A percentile compares a stretch with the other conserved stretches of the same genome.
These are phyloP conservation scores for Kwoniella shandongensis DNA, from an alignment of 768 basidiomycete species.

Conservation along the genomic window DNA sequence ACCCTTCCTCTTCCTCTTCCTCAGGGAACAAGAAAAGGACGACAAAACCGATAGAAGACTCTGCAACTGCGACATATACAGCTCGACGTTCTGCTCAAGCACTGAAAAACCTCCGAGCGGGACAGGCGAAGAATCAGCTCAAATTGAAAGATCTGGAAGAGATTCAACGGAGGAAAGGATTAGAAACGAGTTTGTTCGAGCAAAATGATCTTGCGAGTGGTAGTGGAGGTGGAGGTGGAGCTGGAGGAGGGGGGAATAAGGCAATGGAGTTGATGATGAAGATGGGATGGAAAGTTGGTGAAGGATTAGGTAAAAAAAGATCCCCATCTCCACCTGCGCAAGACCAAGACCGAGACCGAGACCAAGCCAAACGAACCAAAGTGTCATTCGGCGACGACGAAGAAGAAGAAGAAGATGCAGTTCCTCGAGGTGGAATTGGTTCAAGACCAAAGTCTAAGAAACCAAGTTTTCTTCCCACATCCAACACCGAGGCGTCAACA, in stretches of 20 bases:
- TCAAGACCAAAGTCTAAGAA: constrained; percentile 5
- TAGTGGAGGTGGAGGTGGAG: background rate
- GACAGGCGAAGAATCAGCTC: constrained; percentile 35
- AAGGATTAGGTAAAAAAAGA: constrained; percentile 45
- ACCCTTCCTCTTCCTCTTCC: constrained; percentile 9
- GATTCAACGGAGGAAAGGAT: constrained; percentile 36
- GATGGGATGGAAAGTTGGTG: constrained; percentile 54
- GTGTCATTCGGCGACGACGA: constrained; percentile 4
- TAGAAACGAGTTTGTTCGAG: constrained; percentile 47
- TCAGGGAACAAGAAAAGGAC: background rate
- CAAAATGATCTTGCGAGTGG: background rate
- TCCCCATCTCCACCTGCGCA: constrained; percentile 24
- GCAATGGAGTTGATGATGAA: constrained; percentile 53
- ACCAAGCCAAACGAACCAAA: constrained; percentile 17
- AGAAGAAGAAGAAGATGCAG: constrained; percentile 8
- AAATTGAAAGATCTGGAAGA: constrained; percentile 40
- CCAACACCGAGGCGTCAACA: background rate
- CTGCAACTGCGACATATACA: constrained; percentile 38
- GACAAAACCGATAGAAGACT: too few species aligned
- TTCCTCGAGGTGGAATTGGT: constrained; percentile 37
- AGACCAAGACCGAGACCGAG: background rate
- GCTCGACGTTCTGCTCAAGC: constrained; percentile 21
- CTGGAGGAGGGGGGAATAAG: constrained; percentile 32
- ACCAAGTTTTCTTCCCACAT: background rate
- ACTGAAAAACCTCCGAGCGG: constrained; percentile 31